Percentiles rank a stretch among this genome's conserved stretches.
Evolutionary conservation across 352 stramenopile genomes (phyloP).

Genomic region (Thalassiosira livingstoniorum): DNA sequence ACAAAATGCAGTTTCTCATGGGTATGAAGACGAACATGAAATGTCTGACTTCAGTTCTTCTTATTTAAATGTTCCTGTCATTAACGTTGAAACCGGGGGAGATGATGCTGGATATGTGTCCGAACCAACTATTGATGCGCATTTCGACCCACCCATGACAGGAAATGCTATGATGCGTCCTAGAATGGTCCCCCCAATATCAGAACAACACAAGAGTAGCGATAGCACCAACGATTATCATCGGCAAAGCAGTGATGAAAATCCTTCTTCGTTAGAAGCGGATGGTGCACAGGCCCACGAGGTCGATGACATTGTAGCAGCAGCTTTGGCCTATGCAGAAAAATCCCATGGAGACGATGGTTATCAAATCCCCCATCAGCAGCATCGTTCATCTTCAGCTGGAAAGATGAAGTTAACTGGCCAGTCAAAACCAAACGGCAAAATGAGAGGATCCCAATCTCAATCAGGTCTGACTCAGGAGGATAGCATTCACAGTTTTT

Average conservation of each 20-base stretch:
- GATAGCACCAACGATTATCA: constrained; percentile 3
- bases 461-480: background rate
- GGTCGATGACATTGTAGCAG: constrained; percentile 53
- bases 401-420: background rate
- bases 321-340: constrained; percentile 57
- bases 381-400: background rate
- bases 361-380: background rate
- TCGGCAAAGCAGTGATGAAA: constrained; percentile 28
- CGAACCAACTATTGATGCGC: constrained; percentile 46
- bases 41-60: background rate
- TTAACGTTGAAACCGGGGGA: no score
- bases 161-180: background rate
- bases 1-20: background rate
- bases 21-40: background rate
- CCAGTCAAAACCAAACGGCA: background rate
- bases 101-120: no score
- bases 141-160: constrained; percentile 5
- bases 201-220: no score
- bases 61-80: no score
- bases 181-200: background rate
- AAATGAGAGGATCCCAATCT: background rate
- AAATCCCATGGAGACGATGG: constrained; percentile 33
- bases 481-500: constrained; percentile 40
- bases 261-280: constrained; percentile 17
- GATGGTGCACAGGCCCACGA: background rate